Evolutionary conservation across 306 rosid genomes (phyloP), one percentile per base, ranked within the genome.

Genomic region (Vigna reflexopilosa): DNA sequence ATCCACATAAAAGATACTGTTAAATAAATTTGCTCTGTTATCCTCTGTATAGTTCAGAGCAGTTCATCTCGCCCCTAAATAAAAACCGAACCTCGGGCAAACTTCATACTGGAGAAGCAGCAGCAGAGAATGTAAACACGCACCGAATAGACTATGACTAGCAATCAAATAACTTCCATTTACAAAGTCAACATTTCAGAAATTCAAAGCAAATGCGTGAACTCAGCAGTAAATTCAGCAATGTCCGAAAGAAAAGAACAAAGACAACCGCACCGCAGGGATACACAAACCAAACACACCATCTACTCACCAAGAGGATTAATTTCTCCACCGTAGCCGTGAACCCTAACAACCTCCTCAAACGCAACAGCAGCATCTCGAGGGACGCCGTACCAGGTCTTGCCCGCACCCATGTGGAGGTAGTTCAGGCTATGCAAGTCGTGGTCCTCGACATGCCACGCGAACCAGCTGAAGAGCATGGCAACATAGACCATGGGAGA

Each of bases 401-500:
- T 96, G 10, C 93, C 93, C 0, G 99, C 93, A 17, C 99, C 99
- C 93, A 89, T 85, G 57, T 96, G 98, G 79, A 93, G 78, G 79
- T 93, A 96, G 83, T 96, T 96, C 80, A 96, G 83, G 81, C 99
- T 96, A 64, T 96, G 99, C 87, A 96, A 70, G 87, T 96, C 99
- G 77, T 96, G 99, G 72, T 96, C 99, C 89, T 96, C 99, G 14
- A 91, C 99, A 67, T 96, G 99, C 99, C 99, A 96, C 51, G 99
- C 99, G 67, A 96, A 96, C 99, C 99, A 96, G 77, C 99, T 96
- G 75, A 96, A 96, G 81, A 96, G 58, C 99, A 96, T 96, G 13
- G 99, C 99, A 13, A 96, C 88, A 44, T 96, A 96, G 45, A 96
- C 90, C 99, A 96, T 96, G 0, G 99, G 99, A 0, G 98, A 93